Evolutionary conservation across 108 stramenopile species (phyloP).

Genomic region (Aurantiochytrium sp.): DNA sequence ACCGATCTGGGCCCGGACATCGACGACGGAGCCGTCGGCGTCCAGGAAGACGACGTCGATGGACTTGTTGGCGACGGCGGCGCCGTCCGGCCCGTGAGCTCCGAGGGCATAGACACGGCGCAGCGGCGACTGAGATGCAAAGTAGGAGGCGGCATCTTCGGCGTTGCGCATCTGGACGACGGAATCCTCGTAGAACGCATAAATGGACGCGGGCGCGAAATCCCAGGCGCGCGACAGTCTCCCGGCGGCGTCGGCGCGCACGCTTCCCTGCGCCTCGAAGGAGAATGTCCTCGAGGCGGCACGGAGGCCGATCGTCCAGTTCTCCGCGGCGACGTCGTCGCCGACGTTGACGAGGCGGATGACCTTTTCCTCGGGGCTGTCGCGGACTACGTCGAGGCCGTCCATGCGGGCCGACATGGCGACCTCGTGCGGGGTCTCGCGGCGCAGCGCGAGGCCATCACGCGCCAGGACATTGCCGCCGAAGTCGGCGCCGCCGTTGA

Average conservation of each 20-base stretch:
- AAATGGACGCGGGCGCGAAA: background rate
- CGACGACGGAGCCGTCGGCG: background rate
- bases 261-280: background rate
- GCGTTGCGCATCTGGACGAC: background rate
- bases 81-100: background rate
- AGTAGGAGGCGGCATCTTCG: background rate
- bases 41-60: background rate
- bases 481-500: background rate
- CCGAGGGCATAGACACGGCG: background rate
- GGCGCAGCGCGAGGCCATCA: background rate
- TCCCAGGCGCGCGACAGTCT: background rate
- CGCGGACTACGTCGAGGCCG: background rate
- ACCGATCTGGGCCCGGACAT: too few species aligned
- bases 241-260: background rate
- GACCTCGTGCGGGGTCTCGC: background rate
- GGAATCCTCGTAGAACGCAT: background rate
- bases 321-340: background rate
- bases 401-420: background rate
- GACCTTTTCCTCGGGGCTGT: background rate
- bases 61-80: background rate
- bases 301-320: background rate
- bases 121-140: background rate
- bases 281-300: background rate
- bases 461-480: background rate
- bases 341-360: background rate